Percentiles rank a stretch among this genome's conserved stretches.
phyloP scores from a whole-genome alignment of 2,329 filamentous ascomycete genomes.

The Pochonia chlamydosporia region DNA sequence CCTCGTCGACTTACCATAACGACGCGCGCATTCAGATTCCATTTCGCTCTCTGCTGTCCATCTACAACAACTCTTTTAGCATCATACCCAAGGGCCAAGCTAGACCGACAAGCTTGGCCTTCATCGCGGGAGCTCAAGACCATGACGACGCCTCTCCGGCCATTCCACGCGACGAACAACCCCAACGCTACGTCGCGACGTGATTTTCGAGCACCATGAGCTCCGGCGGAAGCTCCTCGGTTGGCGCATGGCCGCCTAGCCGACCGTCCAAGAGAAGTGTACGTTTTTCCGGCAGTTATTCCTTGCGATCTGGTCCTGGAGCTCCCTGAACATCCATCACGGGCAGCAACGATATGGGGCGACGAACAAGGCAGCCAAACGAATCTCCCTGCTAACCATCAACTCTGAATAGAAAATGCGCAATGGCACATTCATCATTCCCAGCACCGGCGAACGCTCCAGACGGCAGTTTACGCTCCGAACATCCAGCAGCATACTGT shows the following conservation, averaged over 20 bases:
- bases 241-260: conserved; percentile 34
- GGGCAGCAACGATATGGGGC: too few species aligned
- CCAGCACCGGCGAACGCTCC: conserved; percentile 77
- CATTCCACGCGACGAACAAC: conserved; percentile 1
- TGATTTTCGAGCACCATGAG: conserved; percentile 30
- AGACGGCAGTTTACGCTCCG: conserved; percentile 75
- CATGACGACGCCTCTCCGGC: conserved; percentile 3
- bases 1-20: too few species aligned
- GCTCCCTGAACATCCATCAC: too few species aligned
- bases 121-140: background rate
- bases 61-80: background rate
- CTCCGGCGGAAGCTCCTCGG: conserved; percentile 24
- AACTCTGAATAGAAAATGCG: conserved; percentile 56
- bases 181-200: conserved; percentile 10
- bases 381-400: conserved; percentile 2
- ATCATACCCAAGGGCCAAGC: background rate
- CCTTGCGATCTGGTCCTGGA: too few species aligned
- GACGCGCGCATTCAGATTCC: background rate
- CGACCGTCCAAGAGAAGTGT: conserved; percentile 42
- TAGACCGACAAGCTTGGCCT: background rate
- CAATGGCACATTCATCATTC: conserved; percentile 82
- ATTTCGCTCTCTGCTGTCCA: too few species aligned
- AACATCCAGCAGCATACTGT: conserved; percentile 30
- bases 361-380: too few species aligned
- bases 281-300: conserved; percentile 14